Base-by-base conservation (phyloP, 345 rosid genomes). In the Eucalyptus sp. region DNA sequence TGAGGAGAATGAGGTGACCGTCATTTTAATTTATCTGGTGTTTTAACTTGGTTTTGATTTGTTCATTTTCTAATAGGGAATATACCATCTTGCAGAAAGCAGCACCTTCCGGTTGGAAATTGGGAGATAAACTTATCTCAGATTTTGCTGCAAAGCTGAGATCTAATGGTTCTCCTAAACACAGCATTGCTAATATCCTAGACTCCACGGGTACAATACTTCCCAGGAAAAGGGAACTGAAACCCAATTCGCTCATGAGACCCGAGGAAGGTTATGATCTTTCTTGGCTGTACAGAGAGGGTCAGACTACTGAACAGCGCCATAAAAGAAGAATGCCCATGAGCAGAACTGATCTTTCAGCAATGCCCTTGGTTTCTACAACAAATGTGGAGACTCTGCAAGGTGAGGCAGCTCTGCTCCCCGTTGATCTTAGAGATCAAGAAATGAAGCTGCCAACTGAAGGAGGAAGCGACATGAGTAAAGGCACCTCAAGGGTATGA, bases 1-100 rank as follows among this genome's bases (percentile, higher is more conserved):
- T 88, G 94, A 92, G 89, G 96, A 93, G 68, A 93, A 92, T 86
- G 94, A 93, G 96, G 99, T 95, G 54, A 86, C 88, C 54, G 41
- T 88, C 68, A 52, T 54, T 83, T 71, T 43, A 0, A 37, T 2
- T 1, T 22, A 20, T 46, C 84, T 87, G 91, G n/a, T 50, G 27
- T 0, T 41, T 41, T 86, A 50, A 1, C n/a, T 86, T 41, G 4
- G 87, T 25, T 86, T 51, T 6, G 15, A 1, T 33, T 50, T 71
- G 16, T 86, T 86, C n/a, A 33, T 2, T 2, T 1, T 58, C 16
- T 31, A 86, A 8, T 31, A 41, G 13, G n/a, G 11, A 33, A 11
- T 79, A 29, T 44, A 17, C 86, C 17, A 80, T 20, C 44, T 88
- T 92, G 76, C 91, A 96, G 97, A 90, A 88, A 87, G 87, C 64